phyloP scores from a whole-genome alignment of 1,284 basidiomycete species.

The Ustilago cynodontis region DNA sequence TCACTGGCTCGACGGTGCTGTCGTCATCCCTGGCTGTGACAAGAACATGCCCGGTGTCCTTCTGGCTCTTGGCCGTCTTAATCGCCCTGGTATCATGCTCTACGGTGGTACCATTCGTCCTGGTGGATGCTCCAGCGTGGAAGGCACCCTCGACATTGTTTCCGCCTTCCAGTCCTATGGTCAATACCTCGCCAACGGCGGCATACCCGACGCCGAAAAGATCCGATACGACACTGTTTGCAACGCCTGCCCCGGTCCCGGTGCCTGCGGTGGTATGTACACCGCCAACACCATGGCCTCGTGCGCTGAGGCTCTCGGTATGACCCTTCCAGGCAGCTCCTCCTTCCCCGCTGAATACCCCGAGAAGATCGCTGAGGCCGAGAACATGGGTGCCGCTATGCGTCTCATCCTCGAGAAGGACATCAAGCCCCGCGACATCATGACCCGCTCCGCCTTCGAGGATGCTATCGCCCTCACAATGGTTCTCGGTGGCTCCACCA shows the following conservation, averaged over 20 bases:
- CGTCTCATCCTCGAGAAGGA: conserved; percentile 67
- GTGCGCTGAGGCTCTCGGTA: conserved; percentile 67
- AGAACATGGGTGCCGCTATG: conserved; percentile 61
- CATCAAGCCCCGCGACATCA: conserved; percentile 68
- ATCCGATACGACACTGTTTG: conserved; percentile 66
- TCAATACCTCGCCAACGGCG: conserved; percentile 65
- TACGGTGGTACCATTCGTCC: conserved; percentile 70
- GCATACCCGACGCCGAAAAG: conserved; percentile 64
- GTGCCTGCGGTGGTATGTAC: conserved; percentile 70
- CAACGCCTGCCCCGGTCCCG: conserved; percentile 66
- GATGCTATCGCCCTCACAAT: conserved; percentile 69
- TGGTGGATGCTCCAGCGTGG: conserved; percentile 56
- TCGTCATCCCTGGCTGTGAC: conserved; percentile 69
- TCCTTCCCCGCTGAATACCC: conserved; percentile 68
- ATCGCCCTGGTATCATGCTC: conserved; percentile 69
- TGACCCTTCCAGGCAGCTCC: conserved; percentile 67
- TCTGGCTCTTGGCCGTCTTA: conserved; percentile 68
- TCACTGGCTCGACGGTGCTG: conserved; percentile 69
- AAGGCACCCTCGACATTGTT: conserved; percentile 67
- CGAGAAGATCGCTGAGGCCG: conserved; percentile 67
- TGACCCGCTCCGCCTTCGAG: conserved; percentile 65
- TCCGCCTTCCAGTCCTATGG: conserved; percentile 69
- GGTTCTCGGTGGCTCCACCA: conserved; percentile 68
- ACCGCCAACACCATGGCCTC: conserved; percentile 70
- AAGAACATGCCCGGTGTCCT: conserved; percentile 70